A percentile compares a stretch with the other conserved stretches of the same genome.
Evolutionary conservation across 805 yeast species (phyloP).

Genomic region (Candida silvatica): DNA sequence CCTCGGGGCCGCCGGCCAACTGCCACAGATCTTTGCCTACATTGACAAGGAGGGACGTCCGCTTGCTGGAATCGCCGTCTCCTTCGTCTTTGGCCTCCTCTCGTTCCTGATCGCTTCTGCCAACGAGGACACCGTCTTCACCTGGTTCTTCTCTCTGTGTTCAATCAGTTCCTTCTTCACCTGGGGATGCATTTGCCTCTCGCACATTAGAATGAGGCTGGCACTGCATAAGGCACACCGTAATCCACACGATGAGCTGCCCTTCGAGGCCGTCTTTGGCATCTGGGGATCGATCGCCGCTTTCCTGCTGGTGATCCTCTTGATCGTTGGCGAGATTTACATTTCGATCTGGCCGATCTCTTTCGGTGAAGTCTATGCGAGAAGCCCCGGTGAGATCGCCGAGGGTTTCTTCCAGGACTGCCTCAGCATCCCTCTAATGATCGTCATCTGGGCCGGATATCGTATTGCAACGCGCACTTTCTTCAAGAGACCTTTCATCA

Average conservation of each 20-base stretch:
- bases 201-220: slow-evolving; percentile 63
- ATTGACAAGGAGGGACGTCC: slow-evolving; percentile 79
- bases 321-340: slow-evolving; percentile 76
- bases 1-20: slow-evolving; percentile 62
- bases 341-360: slow-evolving; percentile 67
- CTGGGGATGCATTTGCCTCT: slow-evolving; percentile 67
- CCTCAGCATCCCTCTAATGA: slow-evolving; percentile 53
- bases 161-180: slow-evolving; percentile 72
- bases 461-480: slow-evolving; percentile 34
- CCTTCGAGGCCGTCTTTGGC: slow-evolving; percentile 62
- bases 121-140: slow-evolving; percentile 49
- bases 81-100: slow-evolving; percentile 45
- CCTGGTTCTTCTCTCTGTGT: slow-evolving; percentile 70
- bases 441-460: slow-evolving; percentile 35
- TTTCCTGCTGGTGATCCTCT: slow-evolving; percentile 43
- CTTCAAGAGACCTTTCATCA: slow-evolving; percentile 28
- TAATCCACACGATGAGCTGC: slow-evolving; percentile 49
- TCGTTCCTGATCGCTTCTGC: slow-evolving; percentile 58
- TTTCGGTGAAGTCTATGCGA: slow-evolving; percentile 23
- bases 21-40: slow-evolving; percentile 54
- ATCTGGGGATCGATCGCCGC: slow-evolving; percentile 62
- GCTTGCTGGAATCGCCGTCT: slow-evolving; percentile 50
- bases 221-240: slow-evolving; percentile 63
- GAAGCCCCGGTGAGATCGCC: slow-evolving; percentile 34
- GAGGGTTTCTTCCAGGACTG: slow-evolving; percentile 54